These are phyloP conservation scores for Hordeum pubiflorum DNA, from an alignment of 202 grass and related monocot genomes.

Conservation along the genomic window DNA sequence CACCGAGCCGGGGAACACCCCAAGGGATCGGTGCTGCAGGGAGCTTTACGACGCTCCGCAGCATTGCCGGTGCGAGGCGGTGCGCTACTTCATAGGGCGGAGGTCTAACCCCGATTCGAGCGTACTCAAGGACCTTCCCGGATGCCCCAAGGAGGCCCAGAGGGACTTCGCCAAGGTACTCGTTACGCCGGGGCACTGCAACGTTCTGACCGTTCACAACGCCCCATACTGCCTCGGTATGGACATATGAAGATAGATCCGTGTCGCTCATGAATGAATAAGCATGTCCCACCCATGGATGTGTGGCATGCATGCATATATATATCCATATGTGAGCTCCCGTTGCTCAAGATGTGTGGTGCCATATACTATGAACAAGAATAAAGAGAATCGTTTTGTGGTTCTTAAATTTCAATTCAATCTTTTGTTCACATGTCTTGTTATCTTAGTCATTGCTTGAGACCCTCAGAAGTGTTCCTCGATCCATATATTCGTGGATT, in stretches of 20 bases:
- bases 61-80: background rate
- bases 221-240: background rate
- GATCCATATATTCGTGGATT: too few relatives aligned
- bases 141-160: conserved; percentile 1
- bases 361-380: background rate
- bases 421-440: background rate
- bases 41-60: background rate
- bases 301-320: background rate
- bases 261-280: background rate
- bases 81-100: background rate
- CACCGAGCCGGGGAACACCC: background rate
- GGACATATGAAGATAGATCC: background rate
- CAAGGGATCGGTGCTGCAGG: background rate
- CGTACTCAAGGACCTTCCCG: background rate
- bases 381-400: background rate
- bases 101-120: background rate
- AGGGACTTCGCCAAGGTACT: background rate
- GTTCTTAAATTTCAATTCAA: background rate
- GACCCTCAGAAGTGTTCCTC: too few relatives aligned
- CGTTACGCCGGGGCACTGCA: background rate
- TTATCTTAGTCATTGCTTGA: too few relatives aligned
- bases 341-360: background rate
- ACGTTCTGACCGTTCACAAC: background rate
- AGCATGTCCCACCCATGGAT: background rate
- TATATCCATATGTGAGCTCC: background rate